phyloP scores from a whole-genome alignment of 305 asterid genomes.

The Fraxinus greggii region DNA sequence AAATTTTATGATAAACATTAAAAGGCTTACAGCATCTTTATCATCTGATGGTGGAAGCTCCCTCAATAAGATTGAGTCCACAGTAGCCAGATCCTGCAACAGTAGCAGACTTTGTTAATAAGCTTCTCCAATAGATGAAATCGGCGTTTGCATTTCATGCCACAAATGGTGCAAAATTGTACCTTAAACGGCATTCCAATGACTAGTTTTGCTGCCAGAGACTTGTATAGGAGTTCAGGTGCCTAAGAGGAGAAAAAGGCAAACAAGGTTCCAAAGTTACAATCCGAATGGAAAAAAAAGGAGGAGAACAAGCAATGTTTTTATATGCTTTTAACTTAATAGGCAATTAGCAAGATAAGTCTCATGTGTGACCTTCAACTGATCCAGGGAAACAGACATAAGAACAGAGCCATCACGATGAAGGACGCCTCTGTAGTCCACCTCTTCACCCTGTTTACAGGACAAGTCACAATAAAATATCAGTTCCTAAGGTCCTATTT shows the following conservation, averaged over 20 bases:
- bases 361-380: constrained; percentile 63
- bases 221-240: constrained; percentile 83
- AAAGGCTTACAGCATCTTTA: constrained; percentile 73
- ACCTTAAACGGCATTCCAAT: constrained; percentile 99
- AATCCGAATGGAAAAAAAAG: neutral
- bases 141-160: neutral
- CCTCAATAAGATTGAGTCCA: constrained; percentile 92
- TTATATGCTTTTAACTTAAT: constrained; percentile 1
- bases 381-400: constrained; percentile 89
- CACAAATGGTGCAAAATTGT: constrained; percentile 3
- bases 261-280: constrained; percentile 9
- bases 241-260: constrained; percentile 39
- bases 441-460: constrained; percentile 85
- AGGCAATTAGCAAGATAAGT: constrained; percentile 1
- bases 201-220: constrained; percentile 84
- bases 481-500: constrained; percentile 18
- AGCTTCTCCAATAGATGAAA: constrained; percentile 21
- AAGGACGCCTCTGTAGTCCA: constrained; percentile 89
- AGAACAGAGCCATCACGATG: constrained; percentile 99
- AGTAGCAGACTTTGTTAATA: constrained; percentile 14
- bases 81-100: constrained; percentile 91
- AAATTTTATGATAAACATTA: constrained; percentile 15
- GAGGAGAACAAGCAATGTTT: neutral
- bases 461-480: neutral
- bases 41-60: constrained; percentile 87